phyloP scores from a whole-genome alignment of 1,284 basidiomycete genomes.

The Microbotryum lychnidis-dioicae region DNA sequence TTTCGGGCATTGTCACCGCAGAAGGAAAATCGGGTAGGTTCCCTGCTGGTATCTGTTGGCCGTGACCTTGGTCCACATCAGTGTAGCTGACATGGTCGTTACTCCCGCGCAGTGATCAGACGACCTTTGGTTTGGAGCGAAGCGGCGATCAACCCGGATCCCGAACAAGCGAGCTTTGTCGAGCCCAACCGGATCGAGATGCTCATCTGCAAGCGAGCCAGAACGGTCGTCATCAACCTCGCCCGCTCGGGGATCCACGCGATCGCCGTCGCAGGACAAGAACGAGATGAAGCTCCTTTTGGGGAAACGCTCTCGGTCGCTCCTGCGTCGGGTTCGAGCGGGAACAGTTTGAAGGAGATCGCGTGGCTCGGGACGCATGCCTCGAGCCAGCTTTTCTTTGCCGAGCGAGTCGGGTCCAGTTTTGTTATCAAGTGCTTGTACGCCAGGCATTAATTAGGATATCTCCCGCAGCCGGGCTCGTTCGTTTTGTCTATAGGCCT shows the following conservation, averaged over 20 bases:
- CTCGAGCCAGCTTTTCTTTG: constrained; percentile 21
- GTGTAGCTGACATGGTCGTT: background rate
- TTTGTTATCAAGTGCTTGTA: constrained; percentile 8
- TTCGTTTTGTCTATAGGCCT: background rate
- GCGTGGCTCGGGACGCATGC: constrained; percentile 24
- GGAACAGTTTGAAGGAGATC: background rate
- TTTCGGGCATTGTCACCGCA: constrained; percentile 71
- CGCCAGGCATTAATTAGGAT: too few species aligned
- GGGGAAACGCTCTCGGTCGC: background rate
- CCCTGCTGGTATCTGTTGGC: too few species aligned
- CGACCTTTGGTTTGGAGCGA: constrained; percentile 26
- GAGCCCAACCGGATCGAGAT: constrained; percentile 13
- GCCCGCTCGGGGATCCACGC: constrained; percentile 8
- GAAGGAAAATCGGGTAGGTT: constrained; percentile 55
- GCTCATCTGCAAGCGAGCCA: constrained; percentile 13
- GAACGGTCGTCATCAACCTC: constrained; percentile 15
- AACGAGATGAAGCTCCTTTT: background rate
- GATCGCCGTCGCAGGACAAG: constrained; percentile 14
- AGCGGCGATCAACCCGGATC: background rate
- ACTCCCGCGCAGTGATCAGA: constrained; percentile 28
- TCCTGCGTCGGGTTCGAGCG: background rate
- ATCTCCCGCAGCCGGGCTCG: background rate
- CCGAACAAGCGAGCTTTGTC: background rate
- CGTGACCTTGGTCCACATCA: background rate
- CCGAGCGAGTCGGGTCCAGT: constrained; percentile 16